A percentile compares a stretch with the other conserved stretches of the same genome.
These are phyloP conservation scores for Chionographis japonica DNA, from an alignment of 106 monocot genomes.

Conservation along the genomic window DNA sequence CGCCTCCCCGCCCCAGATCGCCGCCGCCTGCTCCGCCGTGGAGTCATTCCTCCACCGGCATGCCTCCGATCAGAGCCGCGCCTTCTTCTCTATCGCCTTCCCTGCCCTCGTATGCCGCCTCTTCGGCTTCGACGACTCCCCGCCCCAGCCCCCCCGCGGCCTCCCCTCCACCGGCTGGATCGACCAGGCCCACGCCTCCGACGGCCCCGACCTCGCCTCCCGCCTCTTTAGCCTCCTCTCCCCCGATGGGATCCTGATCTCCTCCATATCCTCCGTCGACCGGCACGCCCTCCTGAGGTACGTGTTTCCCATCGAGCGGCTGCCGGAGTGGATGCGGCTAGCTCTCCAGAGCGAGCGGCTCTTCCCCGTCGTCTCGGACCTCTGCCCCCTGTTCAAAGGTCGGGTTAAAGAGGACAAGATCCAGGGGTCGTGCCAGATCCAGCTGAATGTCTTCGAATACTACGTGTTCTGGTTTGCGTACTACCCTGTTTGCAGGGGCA, in stretches of 20 bases:
- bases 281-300: conserved; percentile 44
- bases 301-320: conserved; percentile 67
- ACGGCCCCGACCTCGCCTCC: conserved; percentile 30
- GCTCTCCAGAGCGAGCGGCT: conserved; percentile 21
- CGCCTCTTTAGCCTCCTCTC: conserved; percentile 55
- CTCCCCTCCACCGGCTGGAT: conserved; percentile 38
- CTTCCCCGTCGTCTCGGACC: conserved; percentile 18
- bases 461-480: conserved; percentile 95
- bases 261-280: conserved; percentile 53
- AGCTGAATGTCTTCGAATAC: conserved; percentile 82
- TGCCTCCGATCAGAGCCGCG: conserved; percentile 48
- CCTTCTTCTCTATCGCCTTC: conserved; percentile 81
- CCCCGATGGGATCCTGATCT: conserved; percentile 51
- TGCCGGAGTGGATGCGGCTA: conserved; percentile 81
- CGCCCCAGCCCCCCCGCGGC: conserved; percentile 12
- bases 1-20: conserved; percentile 36
- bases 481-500: conserved; percentile 69
- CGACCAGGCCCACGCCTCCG: conserved; percentile 34
- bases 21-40: conserved; percentile 37
- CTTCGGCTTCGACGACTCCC: conserved; percentile 63
- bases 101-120: conserved; percentile 71
- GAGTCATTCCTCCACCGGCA: conserved; percentile 60
- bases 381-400: conserved; percentile 53
- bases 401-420: conserved; percentile 44
- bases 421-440: conserved; percentile 33